Evolutionary conservation across 1,284 basidiomycete species (phyloP), one percentile per base, ranked within the genome.

Genomic region (Cryptococcus floricola): DNA sequence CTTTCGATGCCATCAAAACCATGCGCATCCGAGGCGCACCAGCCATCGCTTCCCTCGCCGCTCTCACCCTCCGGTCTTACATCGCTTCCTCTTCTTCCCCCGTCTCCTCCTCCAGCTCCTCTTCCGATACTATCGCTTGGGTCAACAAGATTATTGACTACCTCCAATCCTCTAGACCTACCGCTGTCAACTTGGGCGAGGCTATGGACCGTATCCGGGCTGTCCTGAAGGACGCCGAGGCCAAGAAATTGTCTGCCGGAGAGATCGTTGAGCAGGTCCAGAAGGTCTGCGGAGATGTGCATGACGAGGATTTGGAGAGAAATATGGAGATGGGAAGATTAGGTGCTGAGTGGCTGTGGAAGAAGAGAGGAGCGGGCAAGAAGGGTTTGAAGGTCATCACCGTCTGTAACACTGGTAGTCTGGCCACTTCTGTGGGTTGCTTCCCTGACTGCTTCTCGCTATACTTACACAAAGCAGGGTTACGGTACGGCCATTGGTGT

Each of bases 21-120:
- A 95, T 96, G 92, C 49, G 89, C 85, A 92, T 92, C 65, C 84
- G 92, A 50, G 92, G 92, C 7, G 92, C 92, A 9, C 92, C 92
- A 0, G 92, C 92, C n/a, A 94, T 96, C 53, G 92, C 87, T 0
- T 91, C 91, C 1, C 83, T 95, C 13, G 91, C 91, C 5, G 84
- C 91, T 0, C 83, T 96, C 8, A 83, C 87, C 0, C 78, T 96
- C 51, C 84, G 88, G 1, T 82, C 83, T 9, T 78, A 87, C 63
- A 66, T 75, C 46, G 57, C 58, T 18, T 61, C 65, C 5, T 49
- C 62, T 4, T 48, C 58, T 4, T 55, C 50, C 1, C 61, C 66
- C 2, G 39, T 52, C 1, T 68, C 65, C 52, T 14, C 59, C 8
- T 60, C 67, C 9, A 78, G 66, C 14, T 58, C 56, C 19, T 53